A percentile compares a stretch with the other conserved stretches of the same genome.
Evolutionary conservation across 2,329 filamentous ascomycete species (phyloP).

Genomic region (Tothia fuscella): DNA sequence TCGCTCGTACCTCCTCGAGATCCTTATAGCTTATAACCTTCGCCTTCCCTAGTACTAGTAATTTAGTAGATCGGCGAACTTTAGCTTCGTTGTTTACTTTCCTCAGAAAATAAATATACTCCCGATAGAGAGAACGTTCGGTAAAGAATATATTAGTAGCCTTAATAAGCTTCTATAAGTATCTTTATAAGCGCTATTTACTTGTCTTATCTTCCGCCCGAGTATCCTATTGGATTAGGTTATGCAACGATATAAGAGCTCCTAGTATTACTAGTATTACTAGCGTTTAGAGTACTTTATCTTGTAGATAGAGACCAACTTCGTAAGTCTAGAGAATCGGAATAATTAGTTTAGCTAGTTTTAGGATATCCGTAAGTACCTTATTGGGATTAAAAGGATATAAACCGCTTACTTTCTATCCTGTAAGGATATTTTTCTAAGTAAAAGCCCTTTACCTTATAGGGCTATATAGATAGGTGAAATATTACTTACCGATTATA

Average conservation of each 20-base stretch:
- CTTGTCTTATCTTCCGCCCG: conserved; percentile 14
- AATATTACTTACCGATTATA: conserved; percentile 17
- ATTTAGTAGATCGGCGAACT: conserved; percentile 16
- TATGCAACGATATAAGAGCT: not conserved
- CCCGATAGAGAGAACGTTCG: conserved; percentile 15
- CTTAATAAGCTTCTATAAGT: conserved; percentile 9
- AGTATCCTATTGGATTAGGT: conserved; percentile 14
- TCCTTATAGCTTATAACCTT: conserved; percentile 19
- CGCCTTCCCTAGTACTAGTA: conserved; percentile 16
- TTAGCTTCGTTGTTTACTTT: conserved; percentile 19
- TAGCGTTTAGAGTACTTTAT: conserved; percentile 6
- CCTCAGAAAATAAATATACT: conserved; percentile 18
- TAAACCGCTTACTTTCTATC: conserved; percentile 3
- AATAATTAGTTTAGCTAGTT: conserved; percentile 8
- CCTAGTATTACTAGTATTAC: conserved; percentile 17
- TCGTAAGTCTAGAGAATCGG: conserved; percentile 1
- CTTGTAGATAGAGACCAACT: conserved; percentile 6
- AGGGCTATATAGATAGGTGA: conserved; percentile 17
- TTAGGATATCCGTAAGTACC: conserved; percentile 10
- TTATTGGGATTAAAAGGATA: conserved; percentile 9
- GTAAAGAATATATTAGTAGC: conserved; percentile 16
- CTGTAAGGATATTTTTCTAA: conserved; percentile 6
- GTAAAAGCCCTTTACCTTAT: conserved; percentile 11
- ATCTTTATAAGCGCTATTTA: conserved; percentile 13
- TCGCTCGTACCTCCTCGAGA: conserved; percentile 15